phyloP scores from a whole-genome alignment of 2,329 filamentous ascomycete genomes.

The Aspergillus ochraceoroseus region DNA sequence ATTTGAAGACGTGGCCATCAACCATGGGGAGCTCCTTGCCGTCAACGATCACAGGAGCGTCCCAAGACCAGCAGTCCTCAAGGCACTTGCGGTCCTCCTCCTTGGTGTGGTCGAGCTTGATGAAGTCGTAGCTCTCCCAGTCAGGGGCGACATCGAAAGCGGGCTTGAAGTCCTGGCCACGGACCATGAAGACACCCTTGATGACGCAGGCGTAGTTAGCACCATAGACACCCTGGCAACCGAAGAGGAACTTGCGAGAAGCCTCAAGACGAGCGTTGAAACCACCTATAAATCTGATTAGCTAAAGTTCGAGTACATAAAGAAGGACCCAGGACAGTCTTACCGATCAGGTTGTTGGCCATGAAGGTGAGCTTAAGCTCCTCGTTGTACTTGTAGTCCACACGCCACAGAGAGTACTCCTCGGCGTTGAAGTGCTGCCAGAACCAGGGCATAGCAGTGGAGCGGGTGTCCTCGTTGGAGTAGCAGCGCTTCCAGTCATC shows the following conservation, averaged over 20 bases:
- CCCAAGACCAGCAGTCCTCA: constrained; percentile 86
- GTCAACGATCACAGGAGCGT: constrained; percentile 70
- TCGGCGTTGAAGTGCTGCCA: constrained; percentile 93
- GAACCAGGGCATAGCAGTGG: constrained; percentile 89
- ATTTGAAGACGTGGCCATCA: constrained; percentile 99
- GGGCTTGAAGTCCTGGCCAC: constrained; percentile 76
- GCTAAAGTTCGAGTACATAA: not conserved
- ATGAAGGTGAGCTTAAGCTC: constrained; percentile 98
- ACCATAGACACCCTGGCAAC: constrained; percentile 82
- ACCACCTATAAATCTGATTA: constrained; percentile 53
- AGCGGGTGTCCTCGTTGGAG: constrained; percentile 86
- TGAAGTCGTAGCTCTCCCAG: constrained; percentile 93
- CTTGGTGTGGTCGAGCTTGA: constrained; percentile 88
- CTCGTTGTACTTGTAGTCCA: constrained; percentile 98
- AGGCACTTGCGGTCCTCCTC: constrained; percentile 79
- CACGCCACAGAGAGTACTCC: constrained; percentile 92
- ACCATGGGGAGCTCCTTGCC: constrained; percentile 88
- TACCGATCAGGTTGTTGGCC: constrained; percentile 93
- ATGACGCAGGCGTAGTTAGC: constrained; percentile 83
- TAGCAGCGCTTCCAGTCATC: constrained; percentile 99
- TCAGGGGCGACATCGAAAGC: constrained; percentile 97
- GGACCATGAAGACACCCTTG: constrained; percentile 88
- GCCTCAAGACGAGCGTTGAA: constrained; percentile 97
- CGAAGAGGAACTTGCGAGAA: constrained; percentile 98
- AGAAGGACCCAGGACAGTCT: constrained; percentile 19